Evolutionary conservation across 768 basidiomycete species (phyloP).

Genomic region (Lactarius indigo): DNA sequence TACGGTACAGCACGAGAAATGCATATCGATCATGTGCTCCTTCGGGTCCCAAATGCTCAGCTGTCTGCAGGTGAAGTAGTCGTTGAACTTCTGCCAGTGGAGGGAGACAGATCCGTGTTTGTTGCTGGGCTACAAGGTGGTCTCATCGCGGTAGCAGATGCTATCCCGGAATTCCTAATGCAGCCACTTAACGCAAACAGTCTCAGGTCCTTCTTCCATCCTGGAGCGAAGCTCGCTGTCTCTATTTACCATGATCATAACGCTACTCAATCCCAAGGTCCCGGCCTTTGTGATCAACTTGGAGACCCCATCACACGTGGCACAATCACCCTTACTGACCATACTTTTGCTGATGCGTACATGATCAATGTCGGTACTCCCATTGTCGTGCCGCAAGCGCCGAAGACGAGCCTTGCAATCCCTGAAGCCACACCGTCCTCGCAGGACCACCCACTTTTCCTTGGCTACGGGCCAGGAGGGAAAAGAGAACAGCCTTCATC

Average conservation of each 20-base stretch:
- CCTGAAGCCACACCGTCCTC: not conserved
- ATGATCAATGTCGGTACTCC: conserved; percentile 22
- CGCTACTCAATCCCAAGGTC: conserved; percentile 11
- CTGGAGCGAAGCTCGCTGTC: conserved; percentile 19
- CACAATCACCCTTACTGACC: conserved; percentile 21
- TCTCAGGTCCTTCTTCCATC: conserved; percentile 14
- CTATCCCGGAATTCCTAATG: conserved; percentile 25
- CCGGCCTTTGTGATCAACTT: conserved; percentile 19
- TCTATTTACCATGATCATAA: conserved; percentile 20
- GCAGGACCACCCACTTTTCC: conserved; percentile 25
- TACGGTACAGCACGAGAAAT: conserved; percentile 34
- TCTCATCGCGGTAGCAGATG: conserved; percentile 21
- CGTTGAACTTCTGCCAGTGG: conserved; percentile 10
- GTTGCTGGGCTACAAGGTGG: conserved; percentile 21
- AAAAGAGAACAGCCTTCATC: not conserved
- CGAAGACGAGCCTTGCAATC: conserved; percentile 11
- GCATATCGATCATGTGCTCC: conserved; percentile 37
- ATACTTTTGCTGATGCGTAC: conserved; percentile 14
- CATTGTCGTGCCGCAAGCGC: not conserved
- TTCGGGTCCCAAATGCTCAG: conserved; percentile 28
- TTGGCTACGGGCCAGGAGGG: conserved; percentile 9
- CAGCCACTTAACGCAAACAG: conserved; percentile 22
- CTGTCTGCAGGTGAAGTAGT: conserved; percentile 24
- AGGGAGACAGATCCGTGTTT: conserved; percentile 12
- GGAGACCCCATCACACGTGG: conserved; percentile 20